phyloP scores from a whole-genome alignment of 164 flowering plant genomes.

The Berberis vulgaris region DNA sequence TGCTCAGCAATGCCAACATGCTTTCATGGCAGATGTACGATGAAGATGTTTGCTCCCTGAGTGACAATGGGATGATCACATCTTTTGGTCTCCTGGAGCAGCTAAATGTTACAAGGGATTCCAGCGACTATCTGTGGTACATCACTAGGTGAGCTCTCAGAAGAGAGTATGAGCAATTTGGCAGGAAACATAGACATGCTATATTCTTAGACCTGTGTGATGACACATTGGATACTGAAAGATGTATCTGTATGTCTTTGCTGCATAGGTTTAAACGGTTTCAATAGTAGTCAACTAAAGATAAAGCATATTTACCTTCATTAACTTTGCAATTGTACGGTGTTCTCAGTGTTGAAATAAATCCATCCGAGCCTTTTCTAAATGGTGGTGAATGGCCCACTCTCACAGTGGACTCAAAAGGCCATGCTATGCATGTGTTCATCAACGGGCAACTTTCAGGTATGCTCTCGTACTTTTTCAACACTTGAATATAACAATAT shows the following conservation, averaged over 20 bases:
- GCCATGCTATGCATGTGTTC: conserved; percentile 82
- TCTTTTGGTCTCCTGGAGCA: conserved; percentile 80
- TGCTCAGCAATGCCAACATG: conserved; percentile 33
- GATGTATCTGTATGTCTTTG: no score
- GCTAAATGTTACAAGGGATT: conserved; percentile 78
- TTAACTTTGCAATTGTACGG: not conserved
- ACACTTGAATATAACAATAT: not conserved
- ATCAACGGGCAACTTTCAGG: conserved; percentile 78
- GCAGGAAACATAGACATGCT: no score
- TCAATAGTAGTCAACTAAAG: not conserved
- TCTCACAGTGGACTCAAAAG: conserved; percentile 63
- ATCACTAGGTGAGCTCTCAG: conserved; percentile 56
- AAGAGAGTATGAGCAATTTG: not conserved
- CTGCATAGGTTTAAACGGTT: no score
- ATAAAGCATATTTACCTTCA: not conserved
- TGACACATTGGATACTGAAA: no score
- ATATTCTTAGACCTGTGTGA: no score
- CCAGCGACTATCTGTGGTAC: conserved; percentile 93
- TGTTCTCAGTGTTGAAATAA: conserved; percentile 54
- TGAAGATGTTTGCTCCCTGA: conserved; percentile 64
- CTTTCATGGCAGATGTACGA: conserved; percentile 67
- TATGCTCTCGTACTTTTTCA: conserved; percentile 9
- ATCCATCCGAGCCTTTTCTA: conserved; percentile 63
- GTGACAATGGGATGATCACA: conserved; percentile 30
- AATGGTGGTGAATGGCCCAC: conserved; percentile 54